A percentile compares a stretch with the other conserved stretches of the same genome.
Conservation (phyloP, 345 rosid genomes). For the Sonneratia caseolaris region DNA sequence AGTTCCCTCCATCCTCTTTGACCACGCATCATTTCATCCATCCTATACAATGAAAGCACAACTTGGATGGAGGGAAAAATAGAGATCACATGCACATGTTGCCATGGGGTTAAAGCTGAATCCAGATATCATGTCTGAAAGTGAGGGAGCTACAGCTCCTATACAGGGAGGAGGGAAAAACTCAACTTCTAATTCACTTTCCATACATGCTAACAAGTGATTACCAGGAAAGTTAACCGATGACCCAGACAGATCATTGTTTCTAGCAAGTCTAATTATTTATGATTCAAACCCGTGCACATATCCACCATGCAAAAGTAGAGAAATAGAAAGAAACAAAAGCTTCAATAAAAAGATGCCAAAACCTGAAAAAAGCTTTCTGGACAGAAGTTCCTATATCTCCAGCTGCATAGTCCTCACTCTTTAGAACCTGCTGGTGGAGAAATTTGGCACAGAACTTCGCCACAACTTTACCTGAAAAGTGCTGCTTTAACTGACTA, state of each 20-base stretch:
- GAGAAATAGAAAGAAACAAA: not conserved
- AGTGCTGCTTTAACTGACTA: conserved; percentile 2
- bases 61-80: not conserved
- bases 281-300: too few species aligned
- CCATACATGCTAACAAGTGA: not conserved
- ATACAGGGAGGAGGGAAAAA: not conserved
- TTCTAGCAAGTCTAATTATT: not conserved
- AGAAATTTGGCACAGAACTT: conserved; percentile 89
- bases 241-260: not conserved
- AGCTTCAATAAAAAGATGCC: conserved; percentile 2
- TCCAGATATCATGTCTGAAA: not conserved
- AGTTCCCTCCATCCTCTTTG: conserved; percentile 95
- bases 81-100: not conserved
- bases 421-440: conserved; percentile 69
- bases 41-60: conserved; percentile 28
- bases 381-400: conserved; percentile 65
- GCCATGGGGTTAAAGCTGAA: not conserved
- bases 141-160: not conserved
- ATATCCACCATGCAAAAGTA: not conserved
- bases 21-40: conserved; percentile 99
- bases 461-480: conserved; percentile 84
- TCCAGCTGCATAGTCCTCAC: conserved; percentile 62
- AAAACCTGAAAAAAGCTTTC: conserved; percentile 76
- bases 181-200: not conserved
- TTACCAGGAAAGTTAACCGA: not conserved